These are phyloP conservation scores for Cladosporium sp. DNA, from an alignment of 2,329 filamentous ascomycete species.

Conservation along the genomic window DNA sequence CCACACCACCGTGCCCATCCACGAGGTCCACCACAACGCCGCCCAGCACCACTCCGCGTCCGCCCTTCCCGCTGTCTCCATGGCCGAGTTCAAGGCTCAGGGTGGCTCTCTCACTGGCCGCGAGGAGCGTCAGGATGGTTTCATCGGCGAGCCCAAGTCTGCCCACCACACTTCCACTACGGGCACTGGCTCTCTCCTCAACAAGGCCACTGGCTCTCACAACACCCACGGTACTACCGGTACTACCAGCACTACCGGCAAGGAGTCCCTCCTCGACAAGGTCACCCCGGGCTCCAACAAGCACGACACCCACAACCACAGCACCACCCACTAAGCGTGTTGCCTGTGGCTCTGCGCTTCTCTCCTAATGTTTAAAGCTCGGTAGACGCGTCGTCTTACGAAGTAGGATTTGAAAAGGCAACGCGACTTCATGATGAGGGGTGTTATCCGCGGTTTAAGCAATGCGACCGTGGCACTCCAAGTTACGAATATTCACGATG, in stretches of 20 bases:
- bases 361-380: background rate
- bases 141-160: constrained; percentile 56
- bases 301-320: too few relatives aligned
- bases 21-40: constrained; percentile 66
- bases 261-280: background rate
- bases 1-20: constrained; percentile 68
- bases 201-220: background rate
- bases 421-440: background rate
- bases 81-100: constrained; percentile 59
- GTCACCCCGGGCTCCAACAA: too few relatives aligned
- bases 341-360: background rate
- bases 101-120: constrained; percentile 53
- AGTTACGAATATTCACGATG: constrained; percentile 6
- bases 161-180: background rate
- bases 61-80: constrained; percentile 58
- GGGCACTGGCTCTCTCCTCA: background rate
- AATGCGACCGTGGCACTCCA: background rate
- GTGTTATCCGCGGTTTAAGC: background rate
- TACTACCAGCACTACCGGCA: too few relatives aligned
- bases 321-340: background rate
- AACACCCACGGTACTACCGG: too few relatives aligned
- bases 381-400: background rate
- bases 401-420: background rate
- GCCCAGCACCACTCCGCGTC: constrained; percentile 63
- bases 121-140: constrained; percentile 55